These are phyloP conservation scores for Biscogniauxia marginata DNA, from an alignment of 2,329 filamentous ascomycete genomes.

Conservation along the genomic window DNA sequence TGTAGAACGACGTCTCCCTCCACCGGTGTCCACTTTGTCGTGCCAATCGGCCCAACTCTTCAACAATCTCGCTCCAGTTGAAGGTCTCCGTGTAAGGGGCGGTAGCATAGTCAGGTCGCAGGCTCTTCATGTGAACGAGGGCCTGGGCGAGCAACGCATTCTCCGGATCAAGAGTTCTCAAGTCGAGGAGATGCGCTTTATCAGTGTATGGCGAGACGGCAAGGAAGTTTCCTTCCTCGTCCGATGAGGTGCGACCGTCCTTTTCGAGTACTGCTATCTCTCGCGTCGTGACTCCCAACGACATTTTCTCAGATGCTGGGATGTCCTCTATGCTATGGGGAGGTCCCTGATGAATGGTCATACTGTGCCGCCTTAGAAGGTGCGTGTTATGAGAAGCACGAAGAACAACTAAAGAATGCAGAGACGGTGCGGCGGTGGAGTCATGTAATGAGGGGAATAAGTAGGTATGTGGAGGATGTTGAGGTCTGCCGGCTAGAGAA, in stretches of 20 bases:
- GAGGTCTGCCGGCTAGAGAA: neutral
- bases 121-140: slow-evolving; percentile 60
- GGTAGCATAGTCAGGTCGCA: slow-evolving; percentile 72
- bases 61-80: slow-evolving; percentile 69
- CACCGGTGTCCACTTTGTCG: slow-evolving; percentile 50
- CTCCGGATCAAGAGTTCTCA: slow-evolving; percentile 63
- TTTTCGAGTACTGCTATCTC: slow-evolving; percentile 4
- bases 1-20: slow-evolving; percentile 69
- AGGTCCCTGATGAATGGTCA: slow-evolving; percentile 15
- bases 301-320: slow-evolving; percentile 11
- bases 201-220: slow-evolving; percentile 76
- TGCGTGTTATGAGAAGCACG: neutral
- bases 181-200: slow-evolving; percentile 68
- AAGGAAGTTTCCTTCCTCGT: slow-evolving; percentile 37
- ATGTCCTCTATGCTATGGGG: slow-evolving; percentile 8
- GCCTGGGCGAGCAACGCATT: slow-evolving; percentile 71
- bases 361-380: slow-evolving; percentile 5
- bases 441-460: neutral
- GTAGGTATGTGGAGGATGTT: neutral
- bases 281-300: slow-evolving; percentile 12
- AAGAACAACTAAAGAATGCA: neutral
- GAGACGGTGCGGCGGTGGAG: neutral
- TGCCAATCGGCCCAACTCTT: slow-evolving; percentile 53
- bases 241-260: slow-evolving; percentile 4
- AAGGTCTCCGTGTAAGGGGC: slow-evolving; percentile 71